Evolutionary conservation across 352 stramenopile genomes (phyloP), one percentile per base, ranked within the genome.

Genomic region (Phytophthora sojae): DNA sequence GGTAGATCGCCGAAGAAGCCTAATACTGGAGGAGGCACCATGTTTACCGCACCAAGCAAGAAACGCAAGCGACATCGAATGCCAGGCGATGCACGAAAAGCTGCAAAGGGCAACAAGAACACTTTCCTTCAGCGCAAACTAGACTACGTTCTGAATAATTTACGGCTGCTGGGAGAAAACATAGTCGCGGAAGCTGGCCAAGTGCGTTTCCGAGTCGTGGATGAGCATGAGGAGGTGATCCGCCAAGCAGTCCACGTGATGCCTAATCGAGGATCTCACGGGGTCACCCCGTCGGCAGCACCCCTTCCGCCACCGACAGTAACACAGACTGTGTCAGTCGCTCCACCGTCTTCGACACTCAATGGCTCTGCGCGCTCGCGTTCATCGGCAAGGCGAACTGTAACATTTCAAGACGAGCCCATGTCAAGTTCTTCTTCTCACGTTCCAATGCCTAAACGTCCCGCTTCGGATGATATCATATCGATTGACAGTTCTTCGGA

Each of bases 71-170:
- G 64, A 29, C 70, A 79, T 51, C 67, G 64, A 47, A 35, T 52
- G 6, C 50, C 3, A 11, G 58, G 53, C n/a, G 74, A 78, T 35
- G 11, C 32, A 17, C 65, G 58, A 14, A 76, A 67, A 12, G 51
- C 59, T 58, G 50, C 62, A 51, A 80, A 77, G 61, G 66, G 65
- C 32, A 81, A 83, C 64, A 89, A 87, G 54, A 72, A 61, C 19
- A 76, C 70, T 17, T 67, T 62, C 14, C 69, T 88, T 8, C 82
- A 85, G 49, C 78, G 73, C 15, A 80, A 86, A 47, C 54, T 90
- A 6, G 58, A 79, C 52, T 87, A 85, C 25, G 75, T 90, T 25
- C 57, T 90, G 15, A 77, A 83, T 51, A 87, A 85, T 19, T 39
- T 90, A 14, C 71, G 78, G 11, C 35, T 90, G 32, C 63, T 90